Evolutionary conservation across 352 stramenopile genomes (phyloP).

Genomic region (Globisporangium camurandrum): DNA sequence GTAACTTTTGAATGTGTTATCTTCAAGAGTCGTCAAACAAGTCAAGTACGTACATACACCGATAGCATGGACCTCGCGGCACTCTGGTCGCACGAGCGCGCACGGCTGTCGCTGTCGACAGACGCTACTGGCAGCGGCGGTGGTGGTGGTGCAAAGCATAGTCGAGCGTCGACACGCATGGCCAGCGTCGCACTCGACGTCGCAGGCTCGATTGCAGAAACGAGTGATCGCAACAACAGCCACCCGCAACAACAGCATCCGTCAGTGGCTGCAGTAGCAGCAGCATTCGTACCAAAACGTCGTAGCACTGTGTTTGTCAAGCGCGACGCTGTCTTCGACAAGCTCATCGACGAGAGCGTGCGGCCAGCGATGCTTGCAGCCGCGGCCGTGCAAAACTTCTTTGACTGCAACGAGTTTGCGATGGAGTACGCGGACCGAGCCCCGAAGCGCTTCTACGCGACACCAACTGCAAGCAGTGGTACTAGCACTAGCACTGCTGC

Average conservation of each 20-base stretch:
- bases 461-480: background rate
- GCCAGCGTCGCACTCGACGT: background rate
- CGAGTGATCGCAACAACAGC: background rate
- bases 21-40: no score
- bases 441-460: constrained; percentile 12
- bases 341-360: constrained; percentile 34
- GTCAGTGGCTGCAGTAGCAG: background rate
- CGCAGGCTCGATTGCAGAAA: constrained; percentile 6
- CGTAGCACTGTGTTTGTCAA: constrained; percentile 9
- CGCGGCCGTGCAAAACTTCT: constrained; percentile 8
- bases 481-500: background rate
- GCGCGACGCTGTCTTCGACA: constrained; percentile 21
- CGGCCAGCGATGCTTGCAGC: constrained; percentile 6
- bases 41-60: no score
- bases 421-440: constrained; percentile 53
- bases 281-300: background rate
- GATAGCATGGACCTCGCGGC: constrained; percentile 38
- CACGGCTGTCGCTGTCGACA: constrained; percentile 19
- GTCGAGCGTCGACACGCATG: no score
- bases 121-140: background rate
- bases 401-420: constrained; percentile 47
- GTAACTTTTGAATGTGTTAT: no score
- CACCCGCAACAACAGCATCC: constrained; percentile 7
- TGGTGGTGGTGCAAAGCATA: background rate
- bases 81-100: constrained; percentile 47